Evolutionary conservation across 1,284 basidiomycete species (phyloP), one percentile per base, ranked within the genome.

Genomic region (Ustanciosporium gigantosporum): DNA sequence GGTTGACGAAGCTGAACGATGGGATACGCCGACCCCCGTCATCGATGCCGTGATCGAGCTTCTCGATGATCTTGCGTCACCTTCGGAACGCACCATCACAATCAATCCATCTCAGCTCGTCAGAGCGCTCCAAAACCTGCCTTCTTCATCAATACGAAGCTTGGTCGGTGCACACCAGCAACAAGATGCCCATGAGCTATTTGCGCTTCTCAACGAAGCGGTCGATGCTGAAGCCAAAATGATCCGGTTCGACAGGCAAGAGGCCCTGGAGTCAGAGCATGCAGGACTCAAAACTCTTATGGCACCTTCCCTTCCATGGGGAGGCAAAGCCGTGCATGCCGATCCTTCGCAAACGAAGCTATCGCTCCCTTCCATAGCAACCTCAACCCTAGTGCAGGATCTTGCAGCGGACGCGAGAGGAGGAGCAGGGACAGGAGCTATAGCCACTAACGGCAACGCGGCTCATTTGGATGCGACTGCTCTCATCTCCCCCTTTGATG

Each of bases 131-230:
- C 42, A 61, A 13, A 45, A 47, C 14, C 44, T 68, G 24, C 58
- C 58, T 15, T 61, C 59, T 0, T 64, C 66, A 1, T 70, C 70
- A 1, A 51, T 72, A 14, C 55, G 73, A 7, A 61, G 68, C 9
- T 61, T 77, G 14, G 46, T 74, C 3, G 59, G 56, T 1, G 75
- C 75, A 4, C 75, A 76, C 17, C 71, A 75, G 51, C 75, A 77
- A 40, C 75, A 77, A 35, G 75, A 77, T 32, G 74, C 75, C 2
- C 75, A 77, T 37, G 75, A 77, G 46, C 65, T 77, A 14, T 68
- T 72, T 36, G 64, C 73, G 1, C 60, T 77, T 4, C 65, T 77
- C 25, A 55, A 66, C 29, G 53, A 65, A n/a, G 70, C 73, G 2
- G 50, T 77, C 19, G 64, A 70, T 24, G 51, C 55, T 6, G 75